phyloP scores from a whole-genome alignment of 371 early-diverging fungal genomes.

The Mortierella sp. region DNA sequence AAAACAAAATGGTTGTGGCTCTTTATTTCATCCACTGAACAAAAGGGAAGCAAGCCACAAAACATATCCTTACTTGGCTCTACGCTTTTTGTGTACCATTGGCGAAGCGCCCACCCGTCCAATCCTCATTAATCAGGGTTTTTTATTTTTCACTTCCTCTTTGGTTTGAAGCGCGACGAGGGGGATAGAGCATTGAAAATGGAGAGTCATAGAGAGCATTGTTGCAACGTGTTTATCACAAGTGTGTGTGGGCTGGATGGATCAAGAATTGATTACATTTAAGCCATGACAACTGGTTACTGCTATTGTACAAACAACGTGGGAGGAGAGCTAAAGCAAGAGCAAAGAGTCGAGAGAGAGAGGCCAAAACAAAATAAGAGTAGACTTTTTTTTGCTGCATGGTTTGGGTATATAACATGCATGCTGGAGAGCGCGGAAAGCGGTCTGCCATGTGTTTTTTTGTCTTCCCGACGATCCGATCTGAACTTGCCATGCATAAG shows the following conservation, averaged over 20 bases:
- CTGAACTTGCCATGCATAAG: no score
- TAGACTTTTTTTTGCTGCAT: no score
- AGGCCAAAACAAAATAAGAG: no score
- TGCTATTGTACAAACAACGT: no score
- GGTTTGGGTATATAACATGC: background rate
- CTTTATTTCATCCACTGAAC: no score
- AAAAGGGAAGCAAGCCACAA: background rate
- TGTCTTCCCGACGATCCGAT: background rate
- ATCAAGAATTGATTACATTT: no score
- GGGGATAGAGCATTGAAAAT: background rate
- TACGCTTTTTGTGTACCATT: background rate
- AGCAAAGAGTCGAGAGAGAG: background rate
- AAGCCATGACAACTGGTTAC: no score
- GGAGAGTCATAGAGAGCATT: no score
- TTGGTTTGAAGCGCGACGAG: background rate
- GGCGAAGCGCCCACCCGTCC: background rate
- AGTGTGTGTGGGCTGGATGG: no score
- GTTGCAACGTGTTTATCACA: constrained; percentile 3
- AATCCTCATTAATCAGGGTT: background rate
- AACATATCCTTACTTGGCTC: background rate
- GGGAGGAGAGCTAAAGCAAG: background rate
- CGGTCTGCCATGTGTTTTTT: background rate
- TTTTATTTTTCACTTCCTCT: background rate
- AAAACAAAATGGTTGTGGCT: no score
- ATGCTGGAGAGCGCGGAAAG: background rate